Evolutionary conservation across 1,284 basidiomycete species (phyloP).

Genomic region (Ganoderma lucidum): DNA sequence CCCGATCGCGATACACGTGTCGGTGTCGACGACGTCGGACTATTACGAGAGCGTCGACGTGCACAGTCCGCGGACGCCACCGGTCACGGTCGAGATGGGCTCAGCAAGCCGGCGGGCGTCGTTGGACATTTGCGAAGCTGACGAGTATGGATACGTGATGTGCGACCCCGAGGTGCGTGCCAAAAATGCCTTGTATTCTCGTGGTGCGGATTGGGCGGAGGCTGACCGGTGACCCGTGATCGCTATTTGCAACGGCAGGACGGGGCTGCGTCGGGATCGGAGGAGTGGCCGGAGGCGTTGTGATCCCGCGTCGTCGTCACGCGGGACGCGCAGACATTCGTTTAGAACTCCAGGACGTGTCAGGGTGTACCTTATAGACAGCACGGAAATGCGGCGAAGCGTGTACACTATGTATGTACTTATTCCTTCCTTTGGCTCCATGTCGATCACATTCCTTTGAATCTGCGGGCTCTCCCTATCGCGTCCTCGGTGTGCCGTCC

Average conservation of each 20-base stretch:
- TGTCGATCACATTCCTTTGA: neutral
- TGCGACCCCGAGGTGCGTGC: neutral
- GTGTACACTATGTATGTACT: slow-evolving; percentile 2
- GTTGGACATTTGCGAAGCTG: neutral
- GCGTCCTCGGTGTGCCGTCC: neutral
- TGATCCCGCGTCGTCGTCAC: neutral
- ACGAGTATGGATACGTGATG: neutral
- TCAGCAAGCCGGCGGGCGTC: neutral
- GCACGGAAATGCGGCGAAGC: neutral
- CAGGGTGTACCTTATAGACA: neutral
- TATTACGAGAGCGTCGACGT: slow-evolving; percentile 1
- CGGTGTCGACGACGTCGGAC: slow-evolving; percentile 4
- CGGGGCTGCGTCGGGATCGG: neutral
- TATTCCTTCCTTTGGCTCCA: neutral
- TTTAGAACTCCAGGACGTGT: neutral
- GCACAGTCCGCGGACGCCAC: neutral
- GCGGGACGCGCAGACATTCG: neutral
- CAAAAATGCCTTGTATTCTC: neutral
- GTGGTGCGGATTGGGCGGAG: neutral
- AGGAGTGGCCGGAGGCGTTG: neutral
- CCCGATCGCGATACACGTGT: slow-evolving; percentile 8
- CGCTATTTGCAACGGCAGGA: neutral
- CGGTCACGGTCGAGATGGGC: neutral
- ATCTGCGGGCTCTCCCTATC: neutral
- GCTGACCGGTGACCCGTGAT: neutral